These are phyloP conservation scores for Penicillium nordicum DNA, from an alignment of 2,329 filamentous ascomycete species.

Conservation along the genomic window DNA sequence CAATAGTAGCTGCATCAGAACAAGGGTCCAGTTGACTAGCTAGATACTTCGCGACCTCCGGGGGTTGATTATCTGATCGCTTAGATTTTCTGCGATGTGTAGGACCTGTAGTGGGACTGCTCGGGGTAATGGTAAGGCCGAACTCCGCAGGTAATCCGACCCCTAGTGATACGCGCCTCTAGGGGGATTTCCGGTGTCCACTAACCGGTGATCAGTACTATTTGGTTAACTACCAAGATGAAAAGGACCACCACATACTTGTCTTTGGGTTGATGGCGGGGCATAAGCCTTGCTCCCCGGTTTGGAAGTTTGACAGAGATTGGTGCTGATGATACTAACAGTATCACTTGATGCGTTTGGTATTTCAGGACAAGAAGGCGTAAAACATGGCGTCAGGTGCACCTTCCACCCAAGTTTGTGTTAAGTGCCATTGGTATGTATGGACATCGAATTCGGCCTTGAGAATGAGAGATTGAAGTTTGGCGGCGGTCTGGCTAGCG, in stretches of 20 bases:
- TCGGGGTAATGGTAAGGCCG: constrained; percentile 5
- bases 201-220: constrained; percentile 42
- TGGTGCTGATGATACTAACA: constrained; percentile 30
- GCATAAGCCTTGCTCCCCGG: constrained; percentile 35
- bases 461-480: constrained; percentile 32
- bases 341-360: constrained; percentile 15
- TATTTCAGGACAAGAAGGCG: constrained; percentile 9
- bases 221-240: constrained; percentile 40
- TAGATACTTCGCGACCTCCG: not conserved
- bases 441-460: constrained; percentile 29
- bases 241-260: constrained; percentile 34
- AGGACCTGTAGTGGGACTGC: not conserved
- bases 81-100: constrained; percentile 3
- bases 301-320: constrained; percentile 43
- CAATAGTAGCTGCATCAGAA: not conserved
- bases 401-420: constrained; percentile 21
- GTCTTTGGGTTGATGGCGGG: constrained; percentile 31
- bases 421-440: constrained; percentile 29
- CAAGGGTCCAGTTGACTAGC: constrained; percentile 7
- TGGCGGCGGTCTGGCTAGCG: constrained; percentile 29
- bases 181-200: not conserved
- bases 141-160: constrained; percentile 11
- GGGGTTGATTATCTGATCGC: constrained; percentile 2
- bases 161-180: constrained; percentile 2
- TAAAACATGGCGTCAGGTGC: not conserved